phyloP scores from a whole-genome alignment of 192 early-diverging fungal species.

The Entomortierella chlamydospora region DNA sequence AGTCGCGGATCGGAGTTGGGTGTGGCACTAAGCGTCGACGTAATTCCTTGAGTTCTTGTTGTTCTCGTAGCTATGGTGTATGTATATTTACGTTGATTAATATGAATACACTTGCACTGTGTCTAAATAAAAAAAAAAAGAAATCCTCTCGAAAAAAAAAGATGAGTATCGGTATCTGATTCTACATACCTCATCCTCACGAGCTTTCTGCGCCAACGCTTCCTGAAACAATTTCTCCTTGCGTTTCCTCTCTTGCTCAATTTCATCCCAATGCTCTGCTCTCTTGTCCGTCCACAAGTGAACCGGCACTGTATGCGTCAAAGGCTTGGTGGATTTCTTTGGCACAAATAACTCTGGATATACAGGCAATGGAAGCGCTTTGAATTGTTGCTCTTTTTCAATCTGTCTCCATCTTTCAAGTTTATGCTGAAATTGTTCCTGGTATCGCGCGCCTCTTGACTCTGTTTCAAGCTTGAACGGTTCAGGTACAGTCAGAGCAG shows the following conservation, averaged over 20 bases:
- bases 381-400: slow-evolving; percentile 57
- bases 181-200: slow-evolving; percentile 35
- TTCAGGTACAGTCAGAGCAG: slow-evolving; percentile 62
- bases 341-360: slow-evolving; percentile 66
- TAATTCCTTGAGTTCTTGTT: slow-evolving; percentile 19
- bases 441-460: slow-evolving; percentile 56
- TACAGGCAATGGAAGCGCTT: slow-evolving; percentile 62
- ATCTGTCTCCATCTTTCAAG: slow-evolving; percentile 54
- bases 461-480: slow-evolving; percentile 70
- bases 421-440: slow-evolving; percentile 54
- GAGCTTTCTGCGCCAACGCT: slow-evolving; percentile 28
- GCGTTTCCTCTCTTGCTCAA: slow-evolving; percentile 58
- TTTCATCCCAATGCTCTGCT: slow-evolving; percentile 65
- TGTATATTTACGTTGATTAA: not conserved
- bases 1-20: slow-evolving; percentile 37
- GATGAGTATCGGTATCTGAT: too few relatives aligned
- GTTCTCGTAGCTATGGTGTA: not conserved
- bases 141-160: too few relatives aligned
- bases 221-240: slow-evolving; percentile 32
- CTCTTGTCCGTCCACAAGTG: slow-evolving; percentile 62
- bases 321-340: slow-evolving; percentile 62
- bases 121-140: too few relatives aligned
- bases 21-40: slow-evolving; percentile 24
- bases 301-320: slow-evolving; percentile 63
- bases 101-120: too few relatives aligned